Evolutionary conservation across 331 rosid species (phyloP), one percentile per base, ranked within the genome.

Genomic region (Quercus tomentella): DNA sequence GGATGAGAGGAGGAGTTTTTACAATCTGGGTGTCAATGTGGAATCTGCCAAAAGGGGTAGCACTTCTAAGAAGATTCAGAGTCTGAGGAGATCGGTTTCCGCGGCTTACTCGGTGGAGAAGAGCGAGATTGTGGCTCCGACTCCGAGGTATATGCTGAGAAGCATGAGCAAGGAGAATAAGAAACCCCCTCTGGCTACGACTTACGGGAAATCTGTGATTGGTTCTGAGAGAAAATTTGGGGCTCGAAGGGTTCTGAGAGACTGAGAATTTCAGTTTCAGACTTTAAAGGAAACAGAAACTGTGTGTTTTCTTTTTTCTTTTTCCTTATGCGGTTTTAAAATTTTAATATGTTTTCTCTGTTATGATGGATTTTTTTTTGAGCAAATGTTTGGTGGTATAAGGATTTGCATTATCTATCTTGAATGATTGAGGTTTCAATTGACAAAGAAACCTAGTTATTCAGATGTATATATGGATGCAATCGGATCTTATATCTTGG

Each of bases 71-170:
- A 95, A 90, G 80, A 70, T 80, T 5, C 92, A 82, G 74, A 87
- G 80, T 73, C 4, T 91, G 78, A 89, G 94, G 84, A 93, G 90
- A 76, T 93, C 99, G 15, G 90, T 93, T 21, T 82, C 93, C 12
- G 87, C 92, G 1, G 94, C 97, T n/a, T 91, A 84, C 14, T 80
- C 92, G 0, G 84, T 77, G 28, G 94, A 89, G 77, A 80, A 41
- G 69, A 78, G 75, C 56, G 90, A 85, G 81, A 41, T 9, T 8
- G 45, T 41, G 45, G 80, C 77, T 33, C 52, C 72, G 56, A 77
- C 94, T 49, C 97, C 99, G 0, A 85, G 99, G 82, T 96, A 96
- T 76, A 80, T 88, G 96, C 90, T 96, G 56, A 81, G 99, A 63
- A 96, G 99, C 79, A 90, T 84, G 94, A 87, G 79, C 69, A 96